A percentile compares a stretch with the other conserved stretches of the same genome.
phyloP scores from a whole-genome alignment of 805 yeast genomes.

The Metschnikowia matae region DNA sequence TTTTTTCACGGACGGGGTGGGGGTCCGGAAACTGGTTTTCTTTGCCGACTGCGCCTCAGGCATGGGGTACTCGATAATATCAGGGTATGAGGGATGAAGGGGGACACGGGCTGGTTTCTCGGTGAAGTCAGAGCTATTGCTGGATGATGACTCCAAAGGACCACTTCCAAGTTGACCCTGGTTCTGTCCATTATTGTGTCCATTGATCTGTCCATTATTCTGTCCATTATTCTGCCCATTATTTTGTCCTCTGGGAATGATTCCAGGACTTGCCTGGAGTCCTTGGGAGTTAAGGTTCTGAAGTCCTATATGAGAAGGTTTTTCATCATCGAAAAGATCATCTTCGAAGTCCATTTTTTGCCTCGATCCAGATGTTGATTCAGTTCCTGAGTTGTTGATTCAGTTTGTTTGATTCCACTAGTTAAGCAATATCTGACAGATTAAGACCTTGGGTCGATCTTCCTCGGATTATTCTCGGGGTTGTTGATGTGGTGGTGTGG shows the following conservation, averaged over 20 bases:
- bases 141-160: not conserved
- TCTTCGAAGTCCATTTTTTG: slow-evolving; percentile 11
- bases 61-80: not conserved
- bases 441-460: no score
- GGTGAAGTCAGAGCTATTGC: not conserved
- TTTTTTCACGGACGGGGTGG: not conserved
- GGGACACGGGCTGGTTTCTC: not conserved
- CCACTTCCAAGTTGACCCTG: no score
- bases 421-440: no score
- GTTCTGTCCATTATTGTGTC: no score
- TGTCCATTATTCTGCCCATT: no score
- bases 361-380: no score
- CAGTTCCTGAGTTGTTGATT: not conserved
- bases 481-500: no score
- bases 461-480: no score
- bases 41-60: not conserved
- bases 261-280: not conserved
- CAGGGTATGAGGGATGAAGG: slow-evolving; percentile 5
- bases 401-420: not conserved
- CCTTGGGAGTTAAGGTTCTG: not conserved
- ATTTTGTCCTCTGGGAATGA: not conserved
- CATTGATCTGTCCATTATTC: no score
- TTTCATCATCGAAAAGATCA: slow-evolving; percentile 18
- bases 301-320: slow-evolving; percentile 4
- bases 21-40: not conserved